A percentile compares a stretch with the other conserved stretches of the same genome.
phyloP scores from a whole-genome alignment of 768 basidiomycete genomes.

The Russula sp. region DNA sequence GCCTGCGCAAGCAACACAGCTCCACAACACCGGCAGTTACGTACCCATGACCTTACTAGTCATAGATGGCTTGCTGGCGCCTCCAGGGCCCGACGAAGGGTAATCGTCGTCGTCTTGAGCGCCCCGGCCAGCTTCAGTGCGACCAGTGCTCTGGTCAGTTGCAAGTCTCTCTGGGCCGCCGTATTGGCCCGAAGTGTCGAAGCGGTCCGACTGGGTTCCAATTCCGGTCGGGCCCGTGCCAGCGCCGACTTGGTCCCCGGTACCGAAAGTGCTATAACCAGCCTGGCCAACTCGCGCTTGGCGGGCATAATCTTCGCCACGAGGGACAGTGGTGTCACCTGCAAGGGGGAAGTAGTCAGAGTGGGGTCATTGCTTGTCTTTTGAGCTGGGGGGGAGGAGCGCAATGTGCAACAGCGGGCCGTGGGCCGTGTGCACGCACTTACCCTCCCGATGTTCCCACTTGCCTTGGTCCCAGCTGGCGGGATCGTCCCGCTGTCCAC shows the following conservation, averaged over 20 bases:
- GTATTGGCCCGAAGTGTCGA: conserved; percentile 2
- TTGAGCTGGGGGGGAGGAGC: background rate
- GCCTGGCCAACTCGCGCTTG: background rate
- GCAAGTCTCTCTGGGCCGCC: background rate
- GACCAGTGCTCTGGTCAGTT: background rate
- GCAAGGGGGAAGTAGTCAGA: background rate
- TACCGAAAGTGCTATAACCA: background rate
- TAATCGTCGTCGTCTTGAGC: background rate
- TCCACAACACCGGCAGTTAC: background rate
- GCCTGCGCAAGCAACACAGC: background rate
- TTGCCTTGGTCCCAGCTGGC: conserved; percentile 8
- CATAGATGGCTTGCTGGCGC: background rate
- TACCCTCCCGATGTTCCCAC: background rate
- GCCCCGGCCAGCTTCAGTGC: background rate
- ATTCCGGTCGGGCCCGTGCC: background rate
- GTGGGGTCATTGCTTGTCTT: background rate
- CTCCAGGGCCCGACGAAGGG: background rate
- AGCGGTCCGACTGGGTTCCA: background rate
- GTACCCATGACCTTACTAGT: conserved; percentile 17
- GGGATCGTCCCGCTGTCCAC: background rate
- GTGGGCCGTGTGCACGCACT: background rate
- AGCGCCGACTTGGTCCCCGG: background rate
- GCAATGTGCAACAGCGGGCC: background rate
- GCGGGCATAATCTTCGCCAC: background rate
- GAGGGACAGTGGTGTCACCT: background rate